These are phyloP conservation scores for Cantharellus cinnabarinus DNA, from an alignment of 768 basidiomycete species.

Conservation along the genomic window DNA sequence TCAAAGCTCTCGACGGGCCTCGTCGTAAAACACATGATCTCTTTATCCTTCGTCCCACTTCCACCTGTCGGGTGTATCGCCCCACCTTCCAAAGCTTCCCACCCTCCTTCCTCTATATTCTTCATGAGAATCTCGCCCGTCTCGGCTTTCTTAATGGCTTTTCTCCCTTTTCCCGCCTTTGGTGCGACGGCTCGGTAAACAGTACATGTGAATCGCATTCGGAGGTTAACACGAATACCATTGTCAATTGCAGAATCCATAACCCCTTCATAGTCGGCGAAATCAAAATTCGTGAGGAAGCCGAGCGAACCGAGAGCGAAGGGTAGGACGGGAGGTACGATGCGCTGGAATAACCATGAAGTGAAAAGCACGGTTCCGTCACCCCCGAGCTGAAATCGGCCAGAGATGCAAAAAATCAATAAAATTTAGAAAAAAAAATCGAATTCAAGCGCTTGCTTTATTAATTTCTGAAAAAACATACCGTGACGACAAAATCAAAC, in stretches of 20 bases:
- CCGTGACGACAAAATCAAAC: conserved; percentile 95
- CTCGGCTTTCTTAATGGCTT: conserved; percentile 80
- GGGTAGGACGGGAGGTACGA: conserved; percentile 94
- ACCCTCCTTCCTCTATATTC: conserved; percentile 72
- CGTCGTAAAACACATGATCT: conserved; percentile 96
- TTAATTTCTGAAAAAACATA: conserved; percentile 22
- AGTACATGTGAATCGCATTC: conserved; percentile 98
- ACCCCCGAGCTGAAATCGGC: conserved; percentile 57
- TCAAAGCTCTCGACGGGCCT: conserved; percentile 91
- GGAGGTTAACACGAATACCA: conserved; percentile 90
- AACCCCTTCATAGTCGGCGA: conserved; percentile 62
- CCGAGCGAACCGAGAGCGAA: conserved; percentile 95
- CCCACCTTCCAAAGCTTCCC: conserved; percentile 89
- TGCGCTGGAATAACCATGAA: conserved; percentile 95
- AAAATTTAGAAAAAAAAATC: too few relatives aligned
- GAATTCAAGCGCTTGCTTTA: too few relatives aligned
- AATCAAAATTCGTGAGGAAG: conserved; percentile 94
- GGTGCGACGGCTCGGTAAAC: conserved; percentile 80
- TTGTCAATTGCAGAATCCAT: conserved; percentile 77
- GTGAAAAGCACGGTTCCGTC: conserved; percentile 98
- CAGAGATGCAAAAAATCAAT: too few relatives aligned
- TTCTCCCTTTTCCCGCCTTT: conserved; percentile 41
- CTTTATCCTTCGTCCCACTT: conserved; percentile 59
- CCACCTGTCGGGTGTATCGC: conserved; percentile 23
- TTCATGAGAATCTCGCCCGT: conserved; percentile 97